Percentiles rank a stretch among this genome's conserved stretches.
Conservation (phyloP, 2,329 filamentous ascomycete species). For the Chaetomiaceae sp. region DNA sequence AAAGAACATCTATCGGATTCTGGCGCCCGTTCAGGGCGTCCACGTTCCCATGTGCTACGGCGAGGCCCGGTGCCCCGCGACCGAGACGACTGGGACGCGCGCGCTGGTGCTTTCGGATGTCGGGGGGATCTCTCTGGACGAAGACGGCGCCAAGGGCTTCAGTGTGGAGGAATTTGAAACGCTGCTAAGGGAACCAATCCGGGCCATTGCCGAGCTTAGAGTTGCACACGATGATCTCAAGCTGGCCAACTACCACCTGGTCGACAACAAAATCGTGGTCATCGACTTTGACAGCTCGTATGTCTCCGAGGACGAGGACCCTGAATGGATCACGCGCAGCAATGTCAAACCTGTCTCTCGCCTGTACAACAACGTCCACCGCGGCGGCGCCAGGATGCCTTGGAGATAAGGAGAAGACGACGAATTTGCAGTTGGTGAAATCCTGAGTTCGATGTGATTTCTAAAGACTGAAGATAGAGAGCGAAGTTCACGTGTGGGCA, state of each 20-base stretch:
- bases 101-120: conserved; percentile 5
- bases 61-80: conserved; percentile 9
- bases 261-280: not conserved
- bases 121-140: not conserved
- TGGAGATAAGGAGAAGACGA: no score
- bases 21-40: conserved; percentile 11
- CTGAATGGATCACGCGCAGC: not conserved
- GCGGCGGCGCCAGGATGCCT: no score
- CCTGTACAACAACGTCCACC: no score
- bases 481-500: no score
- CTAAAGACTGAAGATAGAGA: no score
- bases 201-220: not conserved
- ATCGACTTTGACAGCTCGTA: conserved; percentile 5
- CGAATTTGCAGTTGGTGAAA: no score
- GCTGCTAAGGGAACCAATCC: not conserved
- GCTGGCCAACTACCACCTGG: conserved; percentile 1
- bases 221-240: not conserved
- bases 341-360: no score
- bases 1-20: conserved; percentile 10
- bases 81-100: conserved; percentile 1
- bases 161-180: not conserved
- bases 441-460: no score
- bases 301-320: not conserved
- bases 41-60: conserved; percentile 16
- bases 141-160: conserved; percentile 2